A percentile compares a stretch with the other conserved stretches of the same genome.
Evolutionary conservation across 2,329 filamentous ascomycete genomes (phyloP).

Genomic region (Claviceps sp.): DNA sequence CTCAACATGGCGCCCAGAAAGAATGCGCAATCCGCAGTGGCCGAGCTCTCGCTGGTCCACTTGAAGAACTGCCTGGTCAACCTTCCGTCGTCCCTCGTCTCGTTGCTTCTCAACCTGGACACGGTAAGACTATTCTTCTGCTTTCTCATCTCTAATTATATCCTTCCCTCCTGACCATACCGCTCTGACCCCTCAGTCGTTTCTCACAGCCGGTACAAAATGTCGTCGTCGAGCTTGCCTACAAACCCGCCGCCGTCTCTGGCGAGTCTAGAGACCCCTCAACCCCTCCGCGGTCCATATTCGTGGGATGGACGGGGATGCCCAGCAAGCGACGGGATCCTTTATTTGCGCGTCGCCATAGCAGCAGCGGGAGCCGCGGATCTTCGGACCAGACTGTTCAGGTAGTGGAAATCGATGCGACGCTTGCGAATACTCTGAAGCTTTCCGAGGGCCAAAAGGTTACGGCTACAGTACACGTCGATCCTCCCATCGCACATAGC

Average conservation of each 20-base stretch:
- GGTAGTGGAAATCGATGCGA: slow-evolving; percentile 76
- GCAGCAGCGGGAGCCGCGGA: slow-evolving; percentile 47
- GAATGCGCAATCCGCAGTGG: slow-evolving; percentile 52
- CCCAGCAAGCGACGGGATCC: slow-evolving; percentile 74
- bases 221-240: slow-evolving; percentile 86
- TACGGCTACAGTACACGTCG: slow-evolving; percentile 59
- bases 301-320: slow-evolving; percentile 95
- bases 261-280: slow-evolving; percentile 32
- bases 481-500: slow-evolving; percentile 82
- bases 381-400: slow-evolving; percentile 61
- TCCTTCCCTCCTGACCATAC: neutral
- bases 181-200: slow-evolving; percentile 1
- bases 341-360: slow-evolving; percentile 61
- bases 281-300: slow-evolving; percentile 55
- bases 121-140: slow-evolving; percentile 46
- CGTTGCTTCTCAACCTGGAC: slow-evolving; percentile 76
- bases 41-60: slow-evolving; percentile 74
- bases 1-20: slow-evolving; percentile 34
- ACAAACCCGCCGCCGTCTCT: slow-evolving; percentile 27
- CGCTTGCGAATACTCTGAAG: slow-evolving; percentile 64
- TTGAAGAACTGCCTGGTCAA: slow-evolving; percentile 94
- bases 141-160: slow-evolving; percentile 3
- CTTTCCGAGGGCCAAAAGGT: slow-evolving; percentile 73
- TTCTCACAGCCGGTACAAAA: slow-evolving; percentile 70
- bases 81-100: slow-evolving; percentile 71